A percentile compares a stretch with the other conserved stretches of the same genome.
These are phyloP conservation scores for Phialophora macrospora DNA, from an alignment of 2,329 filamentous ascomycete species.

Conservation along the genomic window DNA sequence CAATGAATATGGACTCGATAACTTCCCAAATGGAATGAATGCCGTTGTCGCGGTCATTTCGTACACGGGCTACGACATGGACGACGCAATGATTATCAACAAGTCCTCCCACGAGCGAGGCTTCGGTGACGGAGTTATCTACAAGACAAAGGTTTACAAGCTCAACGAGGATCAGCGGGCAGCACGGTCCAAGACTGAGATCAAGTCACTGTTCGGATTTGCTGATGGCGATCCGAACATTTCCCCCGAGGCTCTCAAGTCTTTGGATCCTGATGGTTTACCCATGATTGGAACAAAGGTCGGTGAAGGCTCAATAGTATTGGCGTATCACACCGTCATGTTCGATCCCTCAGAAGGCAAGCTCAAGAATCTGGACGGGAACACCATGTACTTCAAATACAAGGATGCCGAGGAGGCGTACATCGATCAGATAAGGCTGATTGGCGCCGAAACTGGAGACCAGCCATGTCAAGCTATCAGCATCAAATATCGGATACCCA, in stretches of 20 bases:
- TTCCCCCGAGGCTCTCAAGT: constrained; percentile 70
- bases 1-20: constrained; percentile 95
- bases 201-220: constrained; percentile 88
- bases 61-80: constrained; percentile 99
- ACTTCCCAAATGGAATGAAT: constrained; percentile 96
- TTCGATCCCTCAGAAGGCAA: constrained; percentile 72
- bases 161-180: constrained; percentile 74
- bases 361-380: constrained; percentile 81
- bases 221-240: constrained; percentile 61
- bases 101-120: constrained; percentile 95
- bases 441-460: constrained; percentile 80
- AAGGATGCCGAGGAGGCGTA: constrained; percentile 88
- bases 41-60: constrained; percentile 96
- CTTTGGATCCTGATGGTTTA: constrained; percentile 85
- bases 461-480: constrained; percentile 87
- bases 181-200: constrained; percentile 68
- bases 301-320: constrained; percentile 80
- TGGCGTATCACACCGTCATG: constrained; percentile 86
- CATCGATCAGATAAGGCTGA: constrained; percentile 88
- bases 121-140: constrained; percentile 93
- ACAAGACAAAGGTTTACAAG: constrained; percentile 93
- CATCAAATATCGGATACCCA: constrained; percentile 89
- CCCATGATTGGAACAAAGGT: constrained; percentile 79
- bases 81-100: constrained; percentile 99
- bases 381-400: constrained; percentile 90